Evolutionary conservation across 1,284 basidiomycete genomes (phyloP), one percentile per base, ranked within the genome.

Genomic region (Kalmanozyma brasiliensis): DNA sequence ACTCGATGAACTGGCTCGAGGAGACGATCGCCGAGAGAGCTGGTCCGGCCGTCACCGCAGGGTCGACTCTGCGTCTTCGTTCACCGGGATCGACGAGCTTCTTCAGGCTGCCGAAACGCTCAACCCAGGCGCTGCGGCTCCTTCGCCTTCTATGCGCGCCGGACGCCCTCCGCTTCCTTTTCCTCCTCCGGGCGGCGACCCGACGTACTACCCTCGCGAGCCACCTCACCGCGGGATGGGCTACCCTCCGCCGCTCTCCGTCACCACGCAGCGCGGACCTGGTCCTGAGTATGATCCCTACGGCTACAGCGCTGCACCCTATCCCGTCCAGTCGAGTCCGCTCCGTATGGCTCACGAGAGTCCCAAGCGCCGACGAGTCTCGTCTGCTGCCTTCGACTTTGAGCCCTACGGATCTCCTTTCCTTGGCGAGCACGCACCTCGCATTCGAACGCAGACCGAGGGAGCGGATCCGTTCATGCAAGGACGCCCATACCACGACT

Each of bases 51-150:
- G 66, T 24, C 66, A 69, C 48, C 66, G 56, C 24, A 58, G 66
- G 29, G 17, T 69, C 30, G 59, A 62, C 20, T 74, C 73, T 4
- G 62, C 48, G 1, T 67, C 72, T 9, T 77, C 64, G 36, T 74
- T 72, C 41, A 76, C 65, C 38, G 78, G 78, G 23, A 79, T 81
- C 49, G 79, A 81, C 53, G 79, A 80, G 59, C 71, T 81, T 16
- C 68, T 81, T 10, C 77, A 81, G 26, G 79, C 79, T 6, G 79
- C 79, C 14, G 76, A 81, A 53, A 75, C 75, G 32, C 68, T 80
- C 40, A 78, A 74, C 30, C 76, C 76, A 1, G 63, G 66, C 30
- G 65, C 63, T 19, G 57, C 49, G n/a, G 63, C 63, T 17, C 49
- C 60, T 22, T 68, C 63, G 47, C 63, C 55, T 2, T 48, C 51